A percentile compares a stretch with the other conserved stretches of the same genome.
These are phyloP conservation scores for Canna indica DNA, from an alignment of 176 grass and related monocot genomes.

Conservation along the genomic window DNA sequence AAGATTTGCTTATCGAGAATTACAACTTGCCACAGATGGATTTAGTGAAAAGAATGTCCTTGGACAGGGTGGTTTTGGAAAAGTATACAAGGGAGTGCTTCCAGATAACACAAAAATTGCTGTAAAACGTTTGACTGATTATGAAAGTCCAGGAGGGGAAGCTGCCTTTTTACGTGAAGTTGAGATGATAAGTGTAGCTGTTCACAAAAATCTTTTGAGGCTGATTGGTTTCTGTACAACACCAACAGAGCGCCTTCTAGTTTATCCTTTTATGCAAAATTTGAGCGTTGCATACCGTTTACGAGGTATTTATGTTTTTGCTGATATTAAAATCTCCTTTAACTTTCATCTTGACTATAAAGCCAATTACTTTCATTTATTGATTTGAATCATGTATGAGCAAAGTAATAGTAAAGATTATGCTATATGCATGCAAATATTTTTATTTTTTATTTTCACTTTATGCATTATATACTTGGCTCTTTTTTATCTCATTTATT, in stretches of 20 bases:
- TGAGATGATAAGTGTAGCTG: constrained; percentile 96
- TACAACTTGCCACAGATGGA: constrained; percentile 76
- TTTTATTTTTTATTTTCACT: neutral
- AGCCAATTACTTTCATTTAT: neutral
- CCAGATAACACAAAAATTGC: constrained; percentile 92
- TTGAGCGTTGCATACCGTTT: constrained; percentile 85
- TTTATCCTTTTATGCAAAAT: constrained; percentile 99
- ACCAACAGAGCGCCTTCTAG: constrained; percentile 82
- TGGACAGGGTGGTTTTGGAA: constrained; percentile 94
- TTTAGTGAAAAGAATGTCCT: constrained; percentile 95
- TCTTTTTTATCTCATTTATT: neutral
- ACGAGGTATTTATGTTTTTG: constrained; percentile 55
- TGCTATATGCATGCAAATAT: neutral
- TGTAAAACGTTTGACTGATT: constrained; percentile 90
- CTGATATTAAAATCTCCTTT: neutral
- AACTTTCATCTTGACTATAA: neutral
- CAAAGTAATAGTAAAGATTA: neutral
- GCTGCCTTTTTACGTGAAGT: constrained; percentile 93
- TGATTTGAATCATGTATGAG: neutral
- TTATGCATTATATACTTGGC: neutral
- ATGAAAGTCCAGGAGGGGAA: constrained; percentile 86
- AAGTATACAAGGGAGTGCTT: constrained; percentile 97
- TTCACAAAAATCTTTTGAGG: constrained; percentile 92
- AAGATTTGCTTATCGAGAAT: constrained; percentile 90
- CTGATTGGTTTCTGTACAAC: constrained; percentile 95